Evolutionary conservation across 768 basidiomycete genomes (phyloP).

Genomic region (Termitomyces sp.): DNA sequence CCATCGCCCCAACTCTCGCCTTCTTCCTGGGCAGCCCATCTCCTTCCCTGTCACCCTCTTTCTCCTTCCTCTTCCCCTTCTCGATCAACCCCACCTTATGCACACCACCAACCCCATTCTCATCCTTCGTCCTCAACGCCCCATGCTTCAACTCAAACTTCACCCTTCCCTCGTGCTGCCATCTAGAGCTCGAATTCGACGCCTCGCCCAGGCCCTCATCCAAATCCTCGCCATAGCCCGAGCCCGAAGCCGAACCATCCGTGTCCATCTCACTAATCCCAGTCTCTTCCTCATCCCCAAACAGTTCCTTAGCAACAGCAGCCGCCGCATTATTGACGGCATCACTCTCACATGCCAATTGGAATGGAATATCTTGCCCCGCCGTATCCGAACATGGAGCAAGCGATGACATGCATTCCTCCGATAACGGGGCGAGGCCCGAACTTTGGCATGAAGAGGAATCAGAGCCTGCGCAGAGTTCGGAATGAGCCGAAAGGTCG

Average conservation of each 20-base stretch:
- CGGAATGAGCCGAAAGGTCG: neutral
- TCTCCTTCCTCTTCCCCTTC: constrained; percentile 20
- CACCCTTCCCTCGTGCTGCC: neutral
- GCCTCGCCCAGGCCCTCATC: neutral
- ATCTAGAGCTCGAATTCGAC: neutral
- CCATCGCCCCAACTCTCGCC: constrained; percentile 1
- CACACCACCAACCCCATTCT: constrained; percentile 9
- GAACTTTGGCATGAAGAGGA: neutral
- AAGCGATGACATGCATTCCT: neutral
- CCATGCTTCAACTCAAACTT: neutral
- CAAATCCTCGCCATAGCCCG: neutral
- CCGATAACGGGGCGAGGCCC: neutral
- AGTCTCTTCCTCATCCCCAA: neutral
- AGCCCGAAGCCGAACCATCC: neutral
- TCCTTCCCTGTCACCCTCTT: constrained; percentile 1
- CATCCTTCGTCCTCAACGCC: constrained; percentile 13
- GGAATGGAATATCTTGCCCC: neutral
- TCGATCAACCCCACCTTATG: neutral
- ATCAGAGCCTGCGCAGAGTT: neutral
- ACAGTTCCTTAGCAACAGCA: neutral
- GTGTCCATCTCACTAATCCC: neutral
- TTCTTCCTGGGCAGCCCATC: constrained; percentile 19
- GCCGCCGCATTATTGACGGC: neutral
- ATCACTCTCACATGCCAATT: neutral
- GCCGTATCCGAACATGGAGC: neutral